A percentile compares a stretch with the other conserved stretches of the same genome.
Evolutionary conservation across 2,329 filamentous ascomycete genomes (phyloP).

Genomic region (Aspergillus sp.): DNA sequence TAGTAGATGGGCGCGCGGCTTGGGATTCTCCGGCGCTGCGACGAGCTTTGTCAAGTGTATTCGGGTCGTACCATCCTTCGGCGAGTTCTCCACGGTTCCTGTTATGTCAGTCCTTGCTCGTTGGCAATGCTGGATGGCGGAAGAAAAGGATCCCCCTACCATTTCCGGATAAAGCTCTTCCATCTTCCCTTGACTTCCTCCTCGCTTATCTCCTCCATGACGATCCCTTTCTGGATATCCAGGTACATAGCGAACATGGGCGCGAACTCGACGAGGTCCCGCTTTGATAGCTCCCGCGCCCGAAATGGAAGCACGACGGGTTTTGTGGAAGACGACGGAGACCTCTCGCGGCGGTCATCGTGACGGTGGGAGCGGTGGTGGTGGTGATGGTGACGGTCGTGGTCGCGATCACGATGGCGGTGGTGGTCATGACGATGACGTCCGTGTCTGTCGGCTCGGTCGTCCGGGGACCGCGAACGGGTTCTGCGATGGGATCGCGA

Average conservation of each 20-base stretch:
- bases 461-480: constrained; percentile 34
- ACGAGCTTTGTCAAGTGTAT: constrained; percentile 59
- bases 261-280: constrained; percentile 64
- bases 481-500: constrained; percentile 9
- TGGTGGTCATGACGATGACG: constrained; percentile 29
- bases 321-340: constrained; percentile 12
- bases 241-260: constrained; percentile 81
- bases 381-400: constrained; percentile 31
- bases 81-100: constrained; percentile 84
- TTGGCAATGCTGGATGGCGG: background rate
- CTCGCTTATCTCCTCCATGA: constrained; percentile 67
- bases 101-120: constrained; percentile 44
- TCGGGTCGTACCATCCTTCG: constrained; percentile 90
- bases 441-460: constrained; percentile 18
- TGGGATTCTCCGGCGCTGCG: constrained; percentile 20
- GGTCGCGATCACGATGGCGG: constrained; percentile 18
- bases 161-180: constrained; percentile 90
- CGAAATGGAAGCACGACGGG: constrained; percentile 60
- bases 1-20: background rate
- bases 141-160: constrained; percentile 53
- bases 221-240: constrained; percentile 78
- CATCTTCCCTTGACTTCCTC: constrained; percentile 79
- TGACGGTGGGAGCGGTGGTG: constrained; percentile 4
- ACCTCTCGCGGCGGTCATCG: constrained; percentile 12
- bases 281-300: constrained; percentile 65